Evolutionary conservation across 164 flowering plant genomes (phyloP), one percentile per base, ranked within the genome.

Genomic region (Kalanchoe fedtschenkoi): DNA sequence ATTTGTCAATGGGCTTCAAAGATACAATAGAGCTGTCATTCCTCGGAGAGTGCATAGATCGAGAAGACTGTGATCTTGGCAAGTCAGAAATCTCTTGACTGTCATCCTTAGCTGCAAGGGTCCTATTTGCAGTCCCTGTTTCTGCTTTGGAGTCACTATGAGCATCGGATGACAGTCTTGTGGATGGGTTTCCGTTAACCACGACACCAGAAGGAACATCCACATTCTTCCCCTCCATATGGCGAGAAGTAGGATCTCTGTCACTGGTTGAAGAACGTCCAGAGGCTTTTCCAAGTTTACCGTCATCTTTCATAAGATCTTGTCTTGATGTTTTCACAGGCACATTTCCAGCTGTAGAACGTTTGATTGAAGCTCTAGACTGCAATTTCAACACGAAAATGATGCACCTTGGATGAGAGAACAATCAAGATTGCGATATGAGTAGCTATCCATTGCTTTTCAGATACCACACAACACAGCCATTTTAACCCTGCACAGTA

Each of bases 241-340:
- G 63, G 62, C 76, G 80, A 41, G 77, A 44, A 15, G 76, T 28
- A 29, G 68, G 34, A 64, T 83, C 82, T 62, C 76, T 73, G 63
- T 82, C 89, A 65, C 64, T 61, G 5, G 60, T 62, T 22, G 89
- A 75, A 54, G 75, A 60, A 34, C 71, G 70, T 42, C 78, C 72
- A 63, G 67, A 73, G 43, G 76, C 64, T 71, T 83, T 88, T 30
- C 83, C 90, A 65, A 81, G 65, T 72, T 79, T 95, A 53, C 43
- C 29, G 43, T 95, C 96, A 66, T 87, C 96, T 72, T 84, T 95
- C 17, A 54, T 60, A 42, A 53, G 58, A 60, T 89, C 97, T 66
- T 75, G 83, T 70, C 80, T 88, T 32, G 76, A 24, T 34, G 74
- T 72, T 67, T 83, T 91, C 41, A 76, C 2, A 60, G 72, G 72